Conservation (phyloP, 139 green algal genomes). For the Edaphochlamys debaryana region DNA sequence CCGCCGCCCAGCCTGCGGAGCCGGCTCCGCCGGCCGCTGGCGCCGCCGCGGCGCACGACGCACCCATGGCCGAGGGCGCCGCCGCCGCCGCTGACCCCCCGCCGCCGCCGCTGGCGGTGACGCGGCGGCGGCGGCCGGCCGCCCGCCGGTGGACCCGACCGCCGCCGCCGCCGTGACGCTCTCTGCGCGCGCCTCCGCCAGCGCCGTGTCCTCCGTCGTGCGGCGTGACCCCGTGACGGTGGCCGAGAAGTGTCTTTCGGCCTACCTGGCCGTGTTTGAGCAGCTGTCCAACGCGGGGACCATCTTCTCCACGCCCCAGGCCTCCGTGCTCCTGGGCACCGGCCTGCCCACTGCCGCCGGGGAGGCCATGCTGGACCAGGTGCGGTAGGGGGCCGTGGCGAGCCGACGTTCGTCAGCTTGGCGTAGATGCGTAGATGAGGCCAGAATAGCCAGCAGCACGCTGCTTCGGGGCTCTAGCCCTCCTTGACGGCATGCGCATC, state of each 20-base stretch:
- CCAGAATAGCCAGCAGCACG: not conserved
- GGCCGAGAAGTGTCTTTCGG: conserved; percentile 55
- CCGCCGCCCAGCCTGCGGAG: not conserved
- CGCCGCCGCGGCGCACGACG: not conserved
- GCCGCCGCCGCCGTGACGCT: not conserved
- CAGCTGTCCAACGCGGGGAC: conserved; percentile 71
- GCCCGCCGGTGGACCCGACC: no score
- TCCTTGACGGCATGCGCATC: not conserved
- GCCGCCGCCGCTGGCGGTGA: no score
- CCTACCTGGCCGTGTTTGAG: conserved; percentile 64
- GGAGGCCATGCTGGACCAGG: conserved; percentile 25
- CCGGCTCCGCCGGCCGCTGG: not conserved
- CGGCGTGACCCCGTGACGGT: conserved; percentile 47
- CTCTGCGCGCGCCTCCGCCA: not conserved
- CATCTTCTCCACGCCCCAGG: conserved; percentile 61
- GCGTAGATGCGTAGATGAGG: not conserved
- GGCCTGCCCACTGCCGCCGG: conserved; percentile 61
- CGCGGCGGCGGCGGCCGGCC: no score
- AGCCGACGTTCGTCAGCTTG: not conserved
- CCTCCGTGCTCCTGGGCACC: conserved; percentile 59
- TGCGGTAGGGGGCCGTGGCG: not conserved
- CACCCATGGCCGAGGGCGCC: no score
- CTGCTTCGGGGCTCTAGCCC: no score
- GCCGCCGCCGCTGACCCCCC: no score
- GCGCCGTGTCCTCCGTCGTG: not conserved